Base-by-base conservation (phyloP, 169 alveolate species). In the Babesia divergens region DNA sequence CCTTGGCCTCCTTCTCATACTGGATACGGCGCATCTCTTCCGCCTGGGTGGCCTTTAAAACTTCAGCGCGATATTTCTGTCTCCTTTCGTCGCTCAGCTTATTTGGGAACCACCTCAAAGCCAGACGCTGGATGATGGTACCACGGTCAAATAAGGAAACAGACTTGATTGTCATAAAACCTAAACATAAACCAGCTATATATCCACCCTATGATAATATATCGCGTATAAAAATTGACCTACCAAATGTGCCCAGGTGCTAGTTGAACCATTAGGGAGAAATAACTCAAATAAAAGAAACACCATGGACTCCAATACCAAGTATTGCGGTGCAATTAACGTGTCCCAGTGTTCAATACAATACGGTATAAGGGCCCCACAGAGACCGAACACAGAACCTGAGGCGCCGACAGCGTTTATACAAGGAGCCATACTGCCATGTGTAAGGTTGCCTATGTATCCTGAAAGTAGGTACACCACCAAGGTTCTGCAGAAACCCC, bases 401-500 rank as follows among this genome's bases (percentile, higher is more conserved):
- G 97, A 93, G 3, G 96, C 90, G 6, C 97, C 97, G 47, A 91
- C 91, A 0, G 95, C 81, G 18, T 82, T 56, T 44, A 84, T 65
- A 65, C 97, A 93, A 2, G 97, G 97, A 28, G 91, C 91, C 56
- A 89, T 64, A 34, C 90, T 91, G 14, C 94, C 90, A 34, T 91
- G 85, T 3, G 89, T 67, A 42, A 92, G 74, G 58, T 86, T 91
- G 0, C 95, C 95, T 1, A 91, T 65, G 14, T 90, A 56, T 8
- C 92, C 96, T 35, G 92, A 74, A 32, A 89, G 42, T 32, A 90
- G 47, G 49, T 80, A 93, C 6, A 84, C 49, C 0, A 87, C 35
- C 29, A 85, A 50, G 18, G 94, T 89, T n/a, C 97, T 71, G 29
- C 74, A 11, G 51, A 92, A 90, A 0, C 97, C 97, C 97, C 97